Evolutionary conservation across 2,329 filamentous ascomycete species (phyloP), one percentile per base, ranked within the genome.

Genomic region (Alternaria arborescens): DNA sequence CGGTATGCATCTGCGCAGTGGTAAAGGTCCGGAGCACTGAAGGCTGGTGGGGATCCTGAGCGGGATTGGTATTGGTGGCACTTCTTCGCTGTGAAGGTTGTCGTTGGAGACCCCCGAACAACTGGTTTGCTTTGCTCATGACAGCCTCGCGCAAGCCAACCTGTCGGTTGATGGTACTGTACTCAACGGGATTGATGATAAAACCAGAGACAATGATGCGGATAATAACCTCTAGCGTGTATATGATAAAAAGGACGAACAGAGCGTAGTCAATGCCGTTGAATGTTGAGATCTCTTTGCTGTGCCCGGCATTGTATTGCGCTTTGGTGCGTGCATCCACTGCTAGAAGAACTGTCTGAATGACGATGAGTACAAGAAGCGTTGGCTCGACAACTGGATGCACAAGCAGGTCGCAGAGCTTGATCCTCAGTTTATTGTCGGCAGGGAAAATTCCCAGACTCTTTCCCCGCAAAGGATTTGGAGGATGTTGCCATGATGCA

Each of bases 131-230:
- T 78, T 94, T 94, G 62, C 92, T 89, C 42, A 88, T 82, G 20
- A 97, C 82, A 11, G 90, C 91, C 65, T 89, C 88, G 53, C 87
- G 88, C 8, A 97, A 80, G 11, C 93, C 92, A 32, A 89, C 84
- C 66, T 90, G 87, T 54, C 92, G 87, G 77, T 96, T 91, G 63
- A 96, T 91, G 5, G 93, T 96, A 78, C 92, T 97, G 78, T 97
- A 97, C 75, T 97, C 94, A 8, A 88, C 83, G 2, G 95, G 91
- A 74, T 99, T 99, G 67, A 97, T 83, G 32, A 99, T 84, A 70
- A 99, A 91, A 0, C 95, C 96, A 0, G 95, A 99, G 0, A 99
- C 96, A 61, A 99, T 90, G 42, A 94, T 89, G 56, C 94, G 91
- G 62, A 92, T 88, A 56, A 90, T 82, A 36, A 96, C 85, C 78